Conservation (phyloP, 2,329 filamentous ascomycete genomes). For the Penicillium sp. region DNA sequence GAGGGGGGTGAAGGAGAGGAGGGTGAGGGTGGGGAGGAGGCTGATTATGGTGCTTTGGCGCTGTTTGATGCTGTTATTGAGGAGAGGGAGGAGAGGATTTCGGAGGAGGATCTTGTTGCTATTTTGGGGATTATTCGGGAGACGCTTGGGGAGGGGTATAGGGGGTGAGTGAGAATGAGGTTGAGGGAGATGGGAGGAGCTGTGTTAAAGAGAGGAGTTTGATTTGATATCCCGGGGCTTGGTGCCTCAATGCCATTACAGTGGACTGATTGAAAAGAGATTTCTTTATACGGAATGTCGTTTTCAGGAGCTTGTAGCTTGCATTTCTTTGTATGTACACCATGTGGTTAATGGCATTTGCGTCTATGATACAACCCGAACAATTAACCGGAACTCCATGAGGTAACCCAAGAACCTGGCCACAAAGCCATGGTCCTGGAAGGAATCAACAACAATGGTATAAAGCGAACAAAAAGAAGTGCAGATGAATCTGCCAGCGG, state of each 20-base stretch:
- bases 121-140: constrained; percentile 47
- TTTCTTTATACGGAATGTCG: too few relatives aligned
- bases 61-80: constrained; percentile 51
- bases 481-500: background rate
- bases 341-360: constrained; percentile 1
- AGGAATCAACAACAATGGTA: constrained; percentile 15
- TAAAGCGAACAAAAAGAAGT: constrained; percentile 8
- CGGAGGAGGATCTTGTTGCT: constrained; percentile 44
- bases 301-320: background rate
- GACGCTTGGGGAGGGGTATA: constrained; percentile 35
- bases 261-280: too few relatives aligned
- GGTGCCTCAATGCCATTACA: constrained; percentile 7
- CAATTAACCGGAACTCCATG: constrained; percentile 8
- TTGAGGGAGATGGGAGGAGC: background rate
- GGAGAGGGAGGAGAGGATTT: constrained; percentile 50
- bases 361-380: constrained; percentile 13
- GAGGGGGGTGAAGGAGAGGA: constrained; percentile 18
- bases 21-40: constrained; percentile 33
- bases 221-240: constrained; percentile 24
- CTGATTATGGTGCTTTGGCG: constrained; percentile 45
- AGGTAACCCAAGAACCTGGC: background rate
- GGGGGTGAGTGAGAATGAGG: constrained; percentile 12
- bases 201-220: background rate
- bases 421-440: constrained; percentile 6
- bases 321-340: background rate